A percentile compares a stretch with the other conserved stretches of the same genome.
These are phyloP conservation scores for Debaryomyces subglobosus DNA, from an alignment of 1,139 yeast genomes.

Conservation along the genomic window DNA sequence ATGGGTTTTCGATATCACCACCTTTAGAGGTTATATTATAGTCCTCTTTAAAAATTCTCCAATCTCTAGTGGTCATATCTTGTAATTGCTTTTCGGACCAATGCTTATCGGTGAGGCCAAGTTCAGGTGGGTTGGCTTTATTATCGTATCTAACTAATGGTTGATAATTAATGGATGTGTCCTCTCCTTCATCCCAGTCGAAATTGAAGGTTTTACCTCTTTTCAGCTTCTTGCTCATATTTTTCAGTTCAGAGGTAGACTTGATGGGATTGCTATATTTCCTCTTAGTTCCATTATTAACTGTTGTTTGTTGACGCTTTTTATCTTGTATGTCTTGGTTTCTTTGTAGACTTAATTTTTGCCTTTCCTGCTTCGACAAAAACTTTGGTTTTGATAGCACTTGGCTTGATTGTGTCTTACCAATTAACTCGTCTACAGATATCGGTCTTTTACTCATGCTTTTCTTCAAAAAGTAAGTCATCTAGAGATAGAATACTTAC, in stretches of 20 bases:
- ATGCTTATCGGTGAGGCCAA: conserved; percentile 41
- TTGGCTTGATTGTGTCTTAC: conserved; percentile 17
- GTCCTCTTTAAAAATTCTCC: conserved; percentile 88
- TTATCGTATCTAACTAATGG: conserved; percentile 39
- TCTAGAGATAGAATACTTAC: not conserved
- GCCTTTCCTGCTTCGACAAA: conserved; percentile 52
- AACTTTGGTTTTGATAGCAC: conserved; percentile 41
- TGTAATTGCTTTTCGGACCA: conserved; percentile 71
- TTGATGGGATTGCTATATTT: conserved; percentile 10
- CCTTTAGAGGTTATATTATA: conserved; percentile 68
- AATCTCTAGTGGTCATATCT: conserved; percentile 79
- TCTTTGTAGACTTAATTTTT: conserved; percentile 30
- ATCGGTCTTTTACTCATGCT: conserved; percentile 32
- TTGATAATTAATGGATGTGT: conserved; percentile 52
- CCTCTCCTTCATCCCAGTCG: conserved; percentile 72
- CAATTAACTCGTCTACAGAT: conserved; percentile 50
- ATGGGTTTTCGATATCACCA: conserved; percentile 54
- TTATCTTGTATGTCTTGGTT: conserved; percentile 21
- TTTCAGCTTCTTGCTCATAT: conserved; percentile 14
- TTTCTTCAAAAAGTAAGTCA: not conserved
- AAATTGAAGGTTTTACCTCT: conserved; percentile 55
- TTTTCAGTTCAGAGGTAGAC: conserved; percentile 2
- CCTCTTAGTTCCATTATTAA: conserved; percentile 6
- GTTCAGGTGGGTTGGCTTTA: conserved; percentile 16
- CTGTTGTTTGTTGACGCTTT: conserved; percentile 12